Conservation (phyloP, 495 filamentous ascomycete genomes). For the Xylaria telfairii region DNA sequence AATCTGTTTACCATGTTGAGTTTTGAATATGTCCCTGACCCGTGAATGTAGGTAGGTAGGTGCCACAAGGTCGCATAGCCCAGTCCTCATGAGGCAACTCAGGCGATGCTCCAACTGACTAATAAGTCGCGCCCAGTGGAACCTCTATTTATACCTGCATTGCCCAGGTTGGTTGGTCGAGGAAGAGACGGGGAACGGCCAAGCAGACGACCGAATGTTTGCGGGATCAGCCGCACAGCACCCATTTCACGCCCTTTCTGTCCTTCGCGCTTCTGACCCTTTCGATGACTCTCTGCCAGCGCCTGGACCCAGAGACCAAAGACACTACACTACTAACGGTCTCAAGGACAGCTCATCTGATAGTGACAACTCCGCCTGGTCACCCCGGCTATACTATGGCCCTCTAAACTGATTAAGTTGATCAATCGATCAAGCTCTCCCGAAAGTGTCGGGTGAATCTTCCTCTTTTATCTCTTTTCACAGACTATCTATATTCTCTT, state of each 20-base stretch:
- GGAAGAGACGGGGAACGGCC: constrained; percentile 23
- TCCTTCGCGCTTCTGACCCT: constrained; percentile 33
- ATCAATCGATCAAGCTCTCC: constrained; percentile 23
- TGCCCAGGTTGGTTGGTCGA: constrained; percentile 18
- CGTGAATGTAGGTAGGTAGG: not conserved
- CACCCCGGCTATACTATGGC: constrained; percentile 12
- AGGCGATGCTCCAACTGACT: constrained; percentile 27
- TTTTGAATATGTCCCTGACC: not conserved
- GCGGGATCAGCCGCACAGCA: constrained; percentile 44
- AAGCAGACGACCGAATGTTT: constrained; percentile 34
- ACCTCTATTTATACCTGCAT: constrained; percentile 26
- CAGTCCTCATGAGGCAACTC: constrained; percentile 23
- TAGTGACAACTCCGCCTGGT: constrained; percentile 20
- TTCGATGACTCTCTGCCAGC: constrained; percentile 41
- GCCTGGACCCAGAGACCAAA: constrained; percentile 25
- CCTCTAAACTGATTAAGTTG: constrained; percentile 15
- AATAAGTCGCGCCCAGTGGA: constrained; percentile 26
- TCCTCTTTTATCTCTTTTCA: constrained; percentile 22
- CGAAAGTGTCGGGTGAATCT: constrained; percentile 16
- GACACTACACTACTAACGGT: constrained; percentile 18
- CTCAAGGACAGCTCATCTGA: constrained; percentile 43
- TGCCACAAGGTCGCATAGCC: constrained; percentile 13
- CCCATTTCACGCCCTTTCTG: constrained; percentile 31
- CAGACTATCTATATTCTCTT: constrained; percentile 19
- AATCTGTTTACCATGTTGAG: not conserved